Conservation (phyloP, 2,329 filamentous ascomycete species). For the Xylaria sp. region DNA sequence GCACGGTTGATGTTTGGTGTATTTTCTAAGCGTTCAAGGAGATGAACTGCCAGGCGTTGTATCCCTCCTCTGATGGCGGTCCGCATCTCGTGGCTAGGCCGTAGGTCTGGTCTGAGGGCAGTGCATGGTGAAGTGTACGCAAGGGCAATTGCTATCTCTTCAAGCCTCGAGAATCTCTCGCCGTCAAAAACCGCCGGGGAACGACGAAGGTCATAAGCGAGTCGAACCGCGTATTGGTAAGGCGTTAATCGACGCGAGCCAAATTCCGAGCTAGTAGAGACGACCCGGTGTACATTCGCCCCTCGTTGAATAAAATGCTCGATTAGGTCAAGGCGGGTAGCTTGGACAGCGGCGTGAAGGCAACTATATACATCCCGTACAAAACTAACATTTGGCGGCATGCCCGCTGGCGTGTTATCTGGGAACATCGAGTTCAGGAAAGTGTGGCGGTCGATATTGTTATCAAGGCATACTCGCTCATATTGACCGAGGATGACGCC, state of each 20-base stretch:
- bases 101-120: too few species aligned
- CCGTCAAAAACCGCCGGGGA: too few species aligned
- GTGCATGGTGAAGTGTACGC: too few species aligned
- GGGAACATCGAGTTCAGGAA: slow-evolving; percentile 7
- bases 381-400: not conserved
- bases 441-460: not conserved
- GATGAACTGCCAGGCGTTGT: too few species aligned
- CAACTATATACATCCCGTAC: not conserved
- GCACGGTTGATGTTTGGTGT: too few species aligned
- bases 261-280: not conserved
- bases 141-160: not conserved
- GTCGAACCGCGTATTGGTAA: not conserved
- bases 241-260: not conserved
- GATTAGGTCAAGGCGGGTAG: not conserved
- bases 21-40: too few species aligned
- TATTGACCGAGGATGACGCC: not conserved
- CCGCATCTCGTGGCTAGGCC: too few species aligned
- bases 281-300: not conserved
- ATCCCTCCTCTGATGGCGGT: too few species aligned
- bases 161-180: not conserved
- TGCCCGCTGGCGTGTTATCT: not conserved
- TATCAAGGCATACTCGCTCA: not conserved
- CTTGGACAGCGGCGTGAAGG: not conserved
- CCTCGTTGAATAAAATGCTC: not conserved
- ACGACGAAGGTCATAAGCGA: too few species aligned